Percentiles rank a stretch among this genome's conserved stretches.
Conservation (phyloP, 345 rosid species). For the Zanthoxylum bungeanum region DNA sequence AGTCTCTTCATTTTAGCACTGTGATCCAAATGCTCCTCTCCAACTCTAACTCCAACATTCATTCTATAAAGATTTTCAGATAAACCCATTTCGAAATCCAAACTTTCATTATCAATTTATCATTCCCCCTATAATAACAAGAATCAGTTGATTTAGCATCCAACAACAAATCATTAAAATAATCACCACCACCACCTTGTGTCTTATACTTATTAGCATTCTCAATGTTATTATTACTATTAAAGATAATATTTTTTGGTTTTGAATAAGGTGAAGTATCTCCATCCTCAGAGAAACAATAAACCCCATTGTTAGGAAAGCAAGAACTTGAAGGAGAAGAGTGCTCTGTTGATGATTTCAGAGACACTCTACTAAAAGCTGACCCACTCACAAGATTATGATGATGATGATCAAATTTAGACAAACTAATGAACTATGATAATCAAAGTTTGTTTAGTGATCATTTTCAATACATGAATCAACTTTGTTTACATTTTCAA, state of each 20-base stretch:
- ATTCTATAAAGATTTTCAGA: slow-evolving; percentile 34
- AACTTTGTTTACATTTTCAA: no score
- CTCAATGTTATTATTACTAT: no score
- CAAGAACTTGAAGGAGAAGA: no score
- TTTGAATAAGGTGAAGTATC: slow-evolving; percentile 20
- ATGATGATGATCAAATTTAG: no score
- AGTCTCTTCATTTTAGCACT: slow-evolving; percentile 30
- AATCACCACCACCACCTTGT: slow-evolving; percentile 19
- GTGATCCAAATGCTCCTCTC: no score
- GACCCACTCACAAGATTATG: slow-evolving; percentile 20
- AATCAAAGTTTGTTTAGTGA: no score
- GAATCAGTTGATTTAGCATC: slow-evolving; percentile 26
- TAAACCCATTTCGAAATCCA: slow-evolving; percentile 31
- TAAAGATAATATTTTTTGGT: background rate
- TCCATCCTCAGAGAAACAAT: slow-evolving; percentile 26
- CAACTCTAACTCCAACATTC: slow-evolving; percentile 38
- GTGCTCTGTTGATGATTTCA: slow-evolving; percentile 24
- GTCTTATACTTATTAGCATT: slow-evolving; percentile 17
- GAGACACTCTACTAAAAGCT: slow-evolving; percentile 18
- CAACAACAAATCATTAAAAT: slow-evolving; percentile 25
- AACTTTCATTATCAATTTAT: slow-evolving; percentile 17
- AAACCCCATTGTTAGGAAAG: slow-evolving; percentile 34
- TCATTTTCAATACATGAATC: no score
- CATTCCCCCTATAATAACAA: slow-evolving; percentile 14
- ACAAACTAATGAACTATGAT: no score